phyloP scores from a whole-genome alignment of 129 eudicot genomes.

The Apium graveolens region DNA sequence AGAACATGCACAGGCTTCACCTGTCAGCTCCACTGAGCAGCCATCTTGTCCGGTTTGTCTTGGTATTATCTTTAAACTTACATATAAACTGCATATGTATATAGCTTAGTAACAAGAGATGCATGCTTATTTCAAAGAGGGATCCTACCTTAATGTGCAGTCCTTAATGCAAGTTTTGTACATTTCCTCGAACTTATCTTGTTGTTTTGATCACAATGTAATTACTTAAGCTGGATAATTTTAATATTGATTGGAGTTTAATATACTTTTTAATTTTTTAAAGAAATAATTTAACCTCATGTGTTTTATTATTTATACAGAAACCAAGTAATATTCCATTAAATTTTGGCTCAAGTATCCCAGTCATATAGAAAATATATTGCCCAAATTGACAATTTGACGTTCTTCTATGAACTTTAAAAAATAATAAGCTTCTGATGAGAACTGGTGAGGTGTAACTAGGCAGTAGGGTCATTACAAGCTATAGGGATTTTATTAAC shows the following conservation, averaged over 20 bases:
- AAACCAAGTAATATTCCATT: background rate
- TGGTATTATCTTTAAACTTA: constrained; percentile 32
- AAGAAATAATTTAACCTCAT: background rate
- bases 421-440: background rate
- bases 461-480: background rate
- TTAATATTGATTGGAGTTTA: background rate
- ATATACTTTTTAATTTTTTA: background rate
- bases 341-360: background rate
- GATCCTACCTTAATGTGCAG: background rate
- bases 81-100: background rate
- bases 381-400: background rate
- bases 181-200: background rate
- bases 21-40: constrained; percentile 63
- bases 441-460: background rate
- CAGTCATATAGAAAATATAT: background rate
- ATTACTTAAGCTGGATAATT: background rate
- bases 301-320: background rate
- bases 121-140: background rate
- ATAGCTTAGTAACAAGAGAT: background rate
- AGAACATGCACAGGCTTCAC: constrained; percentile 64
- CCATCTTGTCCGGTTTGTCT: constrained; percentile 94
- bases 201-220: background rate
- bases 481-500: background rate
- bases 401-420: background rate
- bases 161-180: background rate